Evolutionary conservation across 192 early-diverging fungal species (phyloP).

Genomic region (Spinellus fusiger): DNA sequence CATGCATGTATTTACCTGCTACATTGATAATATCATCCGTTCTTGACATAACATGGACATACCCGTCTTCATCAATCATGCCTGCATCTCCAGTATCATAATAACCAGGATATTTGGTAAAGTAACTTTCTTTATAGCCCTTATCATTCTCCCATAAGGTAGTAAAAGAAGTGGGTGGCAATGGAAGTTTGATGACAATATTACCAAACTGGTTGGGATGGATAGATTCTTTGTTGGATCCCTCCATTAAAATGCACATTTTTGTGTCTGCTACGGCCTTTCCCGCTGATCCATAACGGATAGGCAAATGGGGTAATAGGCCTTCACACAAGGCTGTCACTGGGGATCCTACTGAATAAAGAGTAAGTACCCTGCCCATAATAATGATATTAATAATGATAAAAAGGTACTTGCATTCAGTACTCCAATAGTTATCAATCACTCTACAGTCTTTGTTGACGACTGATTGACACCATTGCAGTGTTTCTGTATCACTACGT

Average conservation of each 20-base stretch:
- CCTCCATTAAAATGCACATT: constrained; percentile 52
- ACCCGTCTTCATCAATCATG: constrained; percentile 66
- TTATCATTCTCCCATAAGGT: constrained; percentile 75
- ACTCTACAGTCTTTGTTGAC: constrained; percentile 46
- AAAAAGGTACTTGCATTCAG: constrained; percentile 48
- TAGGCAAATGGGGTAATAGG: constrained; percentile 16
- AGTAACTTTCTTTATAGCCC: constrained; percentile 68
- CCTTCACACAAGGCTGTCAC: constrained; percentile 70
- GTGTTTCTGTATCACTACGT: constrained; percentile 74
- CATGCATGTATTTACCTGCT: constrained; percentile 34
- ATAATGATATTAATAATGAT: not conserved
- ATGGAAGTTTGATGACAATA: constrained; percentile 71
- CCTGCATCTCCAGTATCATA: constrained; percentile 82
- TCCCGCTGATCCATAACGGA: constrained; percentile 71
- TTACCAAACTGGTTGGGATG: constrained; percentile 64
- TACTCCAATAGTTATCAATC: constrained; percentile 88
- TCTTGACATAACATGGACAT: constrained; percentile 62
- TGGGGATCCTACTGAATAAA: constrained; percentile 54
- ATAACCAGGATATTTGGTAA: constrained; percentile 72
- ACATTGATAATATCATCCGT: constrained; percentile 83
- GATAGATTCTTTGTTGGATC: constrained; percentile 35
- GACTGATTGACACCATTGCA: constrained; percentile 43
- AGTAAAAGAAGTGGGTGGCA: constrained; percentile 74
- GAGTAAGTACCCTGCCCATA: not conserved
- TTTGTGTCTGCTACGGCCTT: constrained; percentile 74